Percentiles rank a stretch among this genome's conserved stretches.
These are phyloP conservation scores for Verticillium dahliae DNA, from an alignment of 2,329 filamentous ascomycete species.

Conservation along the genomic window DNA sequence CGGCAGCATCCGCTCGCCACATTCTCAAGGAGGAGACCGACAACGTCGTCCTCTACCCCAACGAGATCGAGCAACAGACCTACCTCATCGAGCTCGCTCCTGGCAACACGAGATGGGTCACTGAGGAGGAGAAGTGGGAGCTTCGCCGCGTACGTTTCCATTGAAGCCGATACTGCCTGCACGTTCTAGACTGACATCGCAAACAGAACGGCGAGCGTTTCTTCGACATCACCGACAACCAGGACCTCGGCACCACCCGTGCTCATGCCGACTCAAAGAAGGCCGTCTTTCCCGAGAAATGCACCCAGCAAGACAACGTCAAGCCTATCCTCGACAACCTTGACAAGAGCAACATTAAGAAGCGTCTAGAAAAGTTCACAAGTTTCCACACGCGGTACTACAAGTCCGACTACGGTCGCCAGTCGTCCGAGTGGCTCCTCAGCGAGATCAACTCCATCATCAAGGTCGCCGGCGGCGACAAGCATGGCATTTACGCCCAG, in stretches of 20 bases:
- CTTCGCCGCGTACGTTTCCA: slow-evolving; percentile 62
- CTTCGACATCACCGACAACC: slow-evolving; percentile 85
- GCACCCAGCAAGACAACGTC: slow-evolving; percentile 59
- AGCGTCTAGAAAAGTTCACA: slow-evolving; percentile 72
- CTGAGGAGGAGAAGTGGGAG: slow-evolving; percentile 92
- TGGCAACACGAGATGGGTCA: slow-evolving; percentile 78
- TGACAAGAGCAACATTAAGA: slow-evolving; percentile 67
- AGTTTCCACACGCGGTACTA: slow-evolving; percentile 79
- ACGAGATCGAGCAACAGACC: slow-evolving; percentile 38
- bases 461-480: slow-evolving; percentile 60
- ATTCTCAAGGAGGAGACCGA: slow-evolving; percentile 45
- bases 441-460: slow-evolving; percentile 68
- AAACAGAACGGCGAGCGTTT: slow-evolving; percentile 76
- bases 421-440: slow-evolving; percentile 86
- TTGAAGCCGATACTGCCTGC: not conserved
- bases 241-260: slow-evolving; percentile 50
- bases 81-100: slow-evolving; percentile 82
- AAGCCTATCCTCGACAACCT: slow-evolving; percentile 61
- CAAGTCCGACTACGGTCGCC: slow-evolving; percentile 67
- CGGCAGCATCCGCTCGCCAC: slow-evolving; percentile 49
- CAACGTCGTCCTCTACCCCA: slow-evolving; percentile 40
- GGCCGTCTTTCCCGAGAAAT: slow-evolving; percentile 62
- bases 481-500: slow-evolving; percentile 60
- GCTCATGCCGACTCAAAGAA: slow-evolving; percentile 22
- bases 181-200: not conserved